Conservation (phyloP, 257 asterid genomes). For the Salvia rosmarinus region DNA sequence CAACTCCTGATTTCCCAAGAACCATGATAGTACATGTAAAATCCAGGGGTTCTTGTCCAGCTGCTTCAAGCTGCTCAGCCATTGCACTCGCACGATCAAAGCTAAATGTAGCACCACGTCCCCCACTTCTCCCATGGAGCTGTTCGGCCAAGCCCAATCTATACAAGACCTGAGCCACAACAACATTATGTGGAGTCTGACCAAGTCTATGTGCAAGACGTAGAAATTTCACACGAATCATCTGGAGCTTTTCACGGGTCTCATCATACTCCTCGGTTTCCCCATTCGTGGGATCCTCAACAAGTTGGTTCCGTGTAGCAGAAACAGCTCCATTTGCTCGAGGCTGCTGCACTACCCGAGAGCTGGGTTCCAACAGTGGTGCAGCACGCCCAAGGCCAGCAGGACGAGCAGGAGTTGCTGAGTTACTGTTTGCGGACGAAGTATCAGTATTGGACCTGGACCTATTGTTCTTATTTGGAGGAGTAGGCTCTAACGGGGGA, state of each 20-base stretch:
- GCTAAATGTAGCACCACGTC: constrained; percentile 88
- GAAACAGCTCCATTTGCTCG: constrained; percentile 80
- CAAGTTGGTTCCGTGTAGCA: constrained; percentile 61
- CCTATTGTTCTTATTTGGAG: constrained; percentile 41
- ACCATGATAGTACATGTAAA: constrained; percentile 98
- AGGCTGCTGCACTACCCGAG: constrained; percentile 77
- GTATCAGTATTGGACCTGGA: constrained; percentile 31
- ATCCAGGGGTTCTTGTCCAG: constrained; percentile 90
- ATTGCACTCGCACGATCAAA: constrained; percentile 98
- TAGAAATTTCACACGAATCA: constrained; percentile 94
- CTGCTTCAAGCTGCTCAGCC: constrained; percentile 98
- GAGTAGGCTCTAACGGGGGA: constrained; percentile 34
- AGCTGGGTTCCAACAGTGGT: constrained; percentile 69
- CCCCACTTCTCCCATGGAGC: constrained; percentile 88
- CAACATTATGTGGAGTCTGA: constrained; percentile 97
- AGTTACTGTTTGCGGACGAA: constrained; percentile 39
- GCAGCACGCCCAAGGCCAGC: constrained; percentile 97
- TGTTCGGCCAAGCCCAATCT: constrained; percentile 97
- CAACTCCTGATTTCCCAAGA: constrained; percentile 96
- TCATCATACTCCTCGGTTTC: constrained; percentile 94
- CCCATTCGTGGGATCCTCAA: constrained; percentile 71
- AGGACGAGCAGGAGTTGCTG: constrained; percentile 61
- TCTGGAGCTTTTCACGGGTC: constrained; percentile 98
- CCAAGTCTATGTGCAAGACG: constrained; percentile 97
- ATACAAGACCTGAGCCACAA: constrained; percentile 96